phyloP scores from a whole-genome alignment of 1,284 basidiomycete genomes.

The Grifola frondosa region DNA sequence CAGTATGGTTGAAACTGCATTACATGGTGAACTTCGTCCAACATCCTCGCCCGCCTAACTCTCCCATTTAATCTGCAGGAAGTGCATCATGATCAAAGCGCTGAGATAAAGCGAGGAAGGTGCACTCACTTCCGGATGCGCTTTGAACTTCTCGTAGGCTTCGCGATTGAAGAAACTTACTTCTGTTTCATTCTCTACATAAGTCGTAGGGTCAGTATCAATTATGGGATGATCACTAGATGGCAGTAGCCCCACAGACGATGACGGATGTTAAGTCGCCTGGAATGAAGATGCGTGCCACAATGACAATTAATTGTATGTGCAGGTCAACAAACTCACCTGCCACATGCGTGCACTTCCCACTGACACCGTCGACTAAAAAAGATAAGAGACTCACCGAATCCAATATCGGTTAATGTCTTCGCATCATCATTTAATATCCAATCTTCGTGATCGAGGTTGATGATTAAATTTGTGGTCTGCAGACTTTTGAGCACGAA shows the following conservation, averaged over 20 bases:
- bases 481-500: constrained; percentile 30
- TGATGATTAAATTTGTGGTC: constrained; percentile 95
- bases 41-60: constrained; percentile 4
- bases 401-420: constrained; percentile 65
- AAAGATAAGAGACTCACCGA: constrained; percentile 55
- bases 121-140: constrained; percentile 71
- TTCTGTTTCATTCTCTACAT: constrained; percentile 90
- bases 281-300: too few species aligned
- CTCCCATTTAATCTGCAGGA: constrained; percentile 27
- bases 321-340: too few species aligned
- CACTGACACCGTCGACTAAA: too few species aligned
- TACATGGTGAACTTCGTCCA: background rate
- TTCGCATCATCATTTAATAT: constrained; percentile 71
- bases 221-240: too few species aligned
- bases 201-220: background rate
- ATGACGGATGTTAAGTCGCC: too few species aligned
- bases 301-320: too few species aligned
- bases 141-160: constrained; percentile 78
- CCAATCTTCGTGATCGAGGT: constrained; percentile 93
- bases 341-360: too few species aligned
- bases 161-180: constrained; percentile 84
- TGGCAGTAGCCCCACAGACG: too few species aligned
- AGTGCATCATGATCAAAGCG: background rate
- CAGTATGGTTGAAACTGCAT: background rate
- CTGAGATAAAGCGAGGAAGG: too few species aligned